Percentiles rank a stretch among this genome's conserved stretches.
phyloP scores from a whole-genome alignment of 2,329 filamentous ascomycete species.

The Cladophialophora bantiana region DNA sequence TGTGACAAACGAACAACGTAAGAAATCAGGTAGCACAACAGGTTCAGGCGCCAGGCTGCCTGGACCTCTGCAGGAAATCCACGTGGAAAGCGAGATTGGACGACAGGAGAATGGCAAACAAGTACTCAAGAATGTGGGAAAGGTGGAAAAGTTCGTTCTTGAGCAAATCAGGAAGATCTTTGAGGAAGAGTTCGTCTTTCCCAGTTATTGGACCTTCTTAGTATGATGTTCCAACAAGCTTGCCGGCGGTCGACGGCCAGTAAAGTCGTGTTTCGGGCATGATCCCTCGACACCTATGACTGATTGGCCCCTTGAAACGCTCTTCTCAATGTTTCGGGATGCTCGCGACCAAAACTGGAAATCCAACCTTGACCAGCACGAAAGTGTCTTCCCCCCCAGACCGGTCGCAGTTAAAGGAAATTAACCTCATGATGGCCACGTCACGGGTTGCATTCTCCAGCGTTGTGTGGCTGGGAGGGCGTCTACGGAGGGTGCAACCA shows the following conservation, averaged over 20 bases:
- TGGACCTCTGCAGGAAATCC: constrained; percentile 87
- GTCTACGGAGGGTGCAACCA: constrained; percentile 4
- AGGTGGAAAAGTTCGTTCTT: constrained; percentile 96
- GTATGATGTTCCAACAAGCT: constrained; percentile 59
- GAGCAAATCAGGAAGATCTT: constrained; percentile 97
- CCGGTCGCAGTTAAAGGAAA: background rate
- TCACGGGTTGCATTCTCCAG: constrained; percentile 23
- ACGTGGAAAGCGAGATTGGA: constrained; percentile 97
- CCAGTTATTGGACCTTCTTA: constrained; percentile 97
- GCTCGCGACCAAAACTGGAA: background rate
- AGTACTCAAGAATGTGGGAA: constrained; percentile 96
- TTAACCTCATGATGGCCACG: constrained; percentile 25
- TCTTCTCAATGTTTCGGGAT: constrained; percentile 2
- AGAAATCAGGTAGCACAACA: constrained; percentile 35
- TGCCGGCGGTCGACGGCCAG: background rate
- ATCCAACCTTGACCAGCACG: background rate
- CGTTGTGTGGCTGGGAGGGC: constrained; percentile 1
- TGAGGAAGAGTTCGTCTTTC: constrained; percentile 98
- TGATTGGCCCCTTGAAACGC: background rate
- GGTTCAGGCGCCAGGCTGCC: constrained; percentile 55
- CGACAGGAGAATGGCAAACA: constrained; percentile 90
- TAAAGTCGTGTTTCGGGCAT: background rate
- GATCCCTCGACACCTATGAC: background rate
- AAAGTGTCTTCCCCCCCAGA: background rate
- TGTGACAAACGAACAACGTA: constrained; percentile 41